Conservation (phyloP, 495 filamentous ascomycete species). For the Glutinoglossum americanum region DNA sequence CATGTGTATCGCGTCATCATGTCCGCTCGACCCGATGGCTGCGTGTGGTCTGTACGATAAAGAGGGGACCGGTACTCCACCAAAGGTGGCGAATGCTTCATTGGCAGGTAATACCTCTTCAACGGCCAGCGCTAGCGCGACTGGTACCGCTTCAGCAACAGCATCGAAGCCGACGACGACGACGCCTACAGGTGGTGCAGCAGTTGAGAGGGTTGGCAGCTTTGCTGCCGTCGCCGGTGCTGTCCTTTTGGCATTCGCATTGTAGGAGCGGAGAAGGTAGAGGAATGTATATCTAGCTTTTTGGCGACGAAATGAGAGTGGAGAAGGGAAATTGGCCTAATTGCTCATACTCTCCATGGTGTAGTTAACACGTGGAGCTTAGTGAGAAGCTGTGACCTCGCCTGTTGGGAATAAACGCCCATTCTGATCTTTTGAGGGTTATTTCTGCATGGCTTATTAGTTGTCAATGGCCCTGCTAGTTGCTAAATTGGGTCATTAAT, state of each 20-base stretch:
- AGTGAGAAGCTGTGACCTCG: no score
- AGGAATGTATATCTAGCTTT: no score
- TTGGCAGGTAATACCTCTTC: not conserved
- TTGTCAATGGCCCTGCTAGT: no score
- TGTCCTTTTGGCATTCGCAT: not conserved
- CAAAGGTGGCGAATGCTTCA: not conserved
- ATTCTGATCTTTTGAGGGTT: no score
- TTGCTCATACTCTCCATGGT: no score
- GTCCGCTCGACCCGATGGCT: constrained; percentile 18
- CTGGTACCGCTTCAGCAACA: not conserved
- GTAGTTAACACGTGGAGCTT: no score
- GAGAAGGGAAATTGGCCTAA: no score
- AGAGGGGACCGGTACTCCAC: not conserved
- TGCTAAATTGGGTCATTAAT: no score
- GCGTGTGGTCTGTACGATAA: constrained; percentile 12
- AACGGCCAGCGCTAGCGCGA: not conserved
- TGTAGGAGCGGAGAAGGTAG: not conserved
- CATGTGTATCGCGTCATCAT: constrained; percentile 21
- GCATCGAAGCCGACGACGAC: not conserved
- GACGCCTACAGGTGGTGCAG: not conserved
- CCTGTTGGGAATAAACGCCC: no score
- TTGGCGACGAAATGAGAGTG: no score
- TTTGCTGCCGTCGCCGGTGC: not conserved
- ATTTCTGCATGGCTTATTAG: no score
- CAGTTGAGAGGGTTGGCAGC: not conserved